Evolutionary conservation across 1,139 yeast genomes (phyloP), one percentile per base, ranked within the genome.

Genomic region (Suhomyces ambrosiae): DNA sequence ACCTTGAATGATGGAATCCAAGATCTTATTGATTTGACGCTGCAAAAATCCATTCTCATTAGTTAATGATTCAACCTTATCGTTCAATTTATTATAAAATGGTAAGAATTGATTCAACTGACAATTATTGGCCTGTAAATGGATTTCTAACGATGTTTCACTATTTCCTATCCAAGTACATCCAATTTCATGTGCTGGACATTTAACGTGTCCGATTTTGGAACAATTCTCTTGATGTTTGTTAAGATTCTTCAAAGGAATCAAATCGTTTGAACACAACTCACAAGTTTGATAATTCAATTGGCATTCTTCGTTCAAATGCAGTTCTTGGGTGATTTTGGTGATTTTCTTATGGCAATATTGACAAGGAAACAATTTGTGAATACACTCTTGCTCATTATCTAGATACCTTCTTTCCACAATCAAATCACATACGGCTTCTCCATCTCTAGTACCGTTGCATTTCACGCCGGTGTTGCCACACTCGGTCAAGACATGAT

Each of bases 401-500:
- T 45, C 52, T 2, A 55, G 34, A 38, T 49, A 49, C 27, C 64
- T 37, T 32, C 65, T 47, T 39, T 57, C 60, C 7, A 58, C 58
- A 4, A 58, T 27, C 11, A 46, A 33, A 5, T 38, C 28, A 28
- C 64, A 59, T 9, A 19, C 37, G 5, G 26, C 32, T 7, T 18
- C 38, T 4, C 37, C 40, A 9, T 30, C 40, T 35, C 70, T 37
- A 2, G 26, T 33, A 1, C 73, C 69, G 35, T 54, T 50, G 46
- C 82, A 82, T 27, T 42, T 42, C 1, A 81, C 77, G 3, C 76
- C 71, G 0, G 82, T 79, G 48, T 58, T 71, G 6, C 59, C 71
- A 54, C 89, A 82, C 17, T 70, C 76, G 2, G 57, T 55, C 6
- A 60, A 33, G 2, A 79, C 61, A 56, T 82, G 89, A 31, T 65